A percentile compares a stretch with the other conserved stretches of the same genome.
Evolutionary conservation across 768 basidiomycete genomes (phyloP).

Genomic region (Hericium erinaceus): DNA sequence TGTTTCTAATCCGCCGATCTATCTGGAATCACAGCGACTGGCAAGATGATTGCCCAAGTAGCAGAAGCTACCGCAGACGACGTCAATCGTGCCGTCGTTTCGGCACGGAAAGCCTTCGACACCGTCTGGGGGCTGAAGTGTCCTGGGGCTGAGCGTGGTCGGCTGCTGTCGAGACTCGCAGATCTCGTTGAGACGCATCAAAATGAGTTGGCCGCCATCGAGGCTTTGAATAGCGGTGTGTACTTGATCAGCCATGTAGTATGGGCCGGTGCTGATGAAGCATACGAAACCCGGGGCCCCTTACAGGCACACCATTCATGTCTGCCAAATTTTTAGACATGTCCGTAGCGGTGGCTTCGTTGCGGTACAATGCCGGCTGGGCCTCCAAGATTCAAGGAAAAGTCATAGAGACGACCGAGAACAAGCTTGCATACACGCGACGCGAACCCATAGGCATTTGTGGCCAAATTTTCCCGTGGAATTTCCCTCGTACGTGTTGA

Average conservation of each 20-base stretch:
- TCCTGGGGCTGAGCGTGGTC: constrained; percentile 43
- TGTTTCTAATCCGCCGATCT: neutral
- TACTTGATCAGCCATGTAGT: neutral
- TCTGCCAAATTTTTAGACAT: constrained; percentile 44
- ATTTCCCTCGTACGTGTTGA: constrained; percentile 36
- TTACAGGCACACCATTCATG: constrained; percentile 39
- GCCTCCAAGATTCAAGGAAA: constrained; percentile 79
- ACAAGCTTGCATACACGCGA: constrained; percentile 47
- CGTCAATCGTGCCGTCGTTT: constrained; percentile 67
- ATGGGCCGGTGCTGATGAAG: neutral
- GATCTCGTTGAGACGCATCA: constrained; percentile 50
- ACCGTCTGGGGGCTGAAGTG: constrained; percentile 60
- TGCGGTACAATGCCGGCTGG: constrained; percentile 87
- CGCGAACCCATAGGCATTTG: constrained; percentile 54
- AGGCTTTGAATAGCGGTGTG: constrained; percentile 49
- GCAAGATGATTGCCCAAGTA: constrained; percentile 49
- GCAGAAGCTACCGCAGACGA: constrained; percentile 57
- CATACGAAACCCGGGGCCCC: no score
- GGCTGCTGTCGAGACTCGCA: constrained; percentile 54
- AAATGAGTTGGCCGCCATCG: constrained; percentile 64
- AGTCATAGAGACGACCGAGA: constrained; percentile 50
- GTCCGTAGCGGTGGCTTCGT: constrained; percentile 31
- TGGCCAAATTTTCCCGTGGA: constrained; percentile 60
- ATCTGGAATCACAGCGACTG: constrained; percentile 18
- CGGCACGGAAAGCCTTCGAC: constrained; percentile 54